These are phyloP conservation scores for Colletotrichum sidae DNA, from an alignment of 2,329 filamentous ascomycete genomes.

Conservation along the genomic window DNA sequence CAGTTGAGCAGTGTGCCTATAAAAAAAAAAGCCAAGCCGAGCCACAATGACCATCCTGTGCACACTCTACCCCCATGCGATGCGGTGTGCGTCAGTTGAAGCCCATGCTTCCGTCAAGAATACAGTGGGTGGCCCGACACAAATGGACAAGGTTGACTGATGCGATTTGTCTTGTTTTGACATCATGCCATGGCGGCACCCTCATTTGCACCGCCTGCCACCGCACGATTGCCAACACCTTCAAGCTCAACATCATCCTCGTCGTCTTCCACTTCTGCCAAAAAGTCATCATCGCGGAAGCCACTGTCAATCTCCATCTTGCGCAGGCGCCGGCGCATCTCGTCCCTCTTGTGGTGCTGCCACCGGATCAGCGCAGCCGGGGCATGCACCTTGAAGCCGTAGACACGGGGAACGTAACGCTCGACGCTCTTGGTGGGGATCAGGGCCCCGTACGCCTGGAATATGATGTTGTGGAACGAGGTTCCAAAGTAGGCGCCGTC, in stretches of 20 bases:
- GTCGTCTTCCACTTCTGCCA: conserved; percentile 68
- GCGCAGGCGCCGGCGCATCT: conserved; percentile 82
- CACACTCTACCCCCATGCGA: no score
- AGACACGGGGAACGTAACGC: conserved; percentile 90
- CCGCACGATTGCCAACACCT: conserved; percentile 47
- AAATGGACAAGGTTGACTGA: no score
- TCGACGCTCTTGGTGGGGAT: conserved; percentile 87
- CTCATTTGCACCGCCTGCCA: conserved; percentile 37
- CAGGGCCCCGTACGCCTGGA: conserved; percentile 95
- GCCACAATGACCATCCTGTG: no score
- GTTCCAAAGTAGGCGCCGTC: conserved; percentile 99
- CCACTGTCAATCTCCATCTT: conserved; percentile 81
- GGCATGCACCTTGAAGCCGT: conserved; percentile 95
- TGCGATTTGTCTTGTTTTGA: no score
- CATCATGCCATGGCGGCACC: conserved; percentile 27
- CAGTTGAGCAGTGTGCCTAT: neutral
- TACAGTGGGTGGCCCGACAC: no score
- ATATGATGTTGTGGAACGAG: conserved; percentile 98
- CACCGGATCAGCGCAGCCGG: conserved; percentile 88
- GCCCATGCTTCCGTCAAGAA: no score
- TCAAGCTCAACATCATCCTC: conserved; percentile 65
- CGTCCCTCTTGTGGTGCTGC: conserved; percentile 85
- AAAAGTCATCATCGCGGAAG: conserved; percentile 77
- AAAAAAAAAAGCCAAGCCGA: neutral
- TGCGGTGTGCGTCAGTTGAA: no score